These are phyloP conservation scores for Aristolochia contorta DNA, from an alignment of 164 flowering plant genomes.

Conservation along the genomic window DNA sequence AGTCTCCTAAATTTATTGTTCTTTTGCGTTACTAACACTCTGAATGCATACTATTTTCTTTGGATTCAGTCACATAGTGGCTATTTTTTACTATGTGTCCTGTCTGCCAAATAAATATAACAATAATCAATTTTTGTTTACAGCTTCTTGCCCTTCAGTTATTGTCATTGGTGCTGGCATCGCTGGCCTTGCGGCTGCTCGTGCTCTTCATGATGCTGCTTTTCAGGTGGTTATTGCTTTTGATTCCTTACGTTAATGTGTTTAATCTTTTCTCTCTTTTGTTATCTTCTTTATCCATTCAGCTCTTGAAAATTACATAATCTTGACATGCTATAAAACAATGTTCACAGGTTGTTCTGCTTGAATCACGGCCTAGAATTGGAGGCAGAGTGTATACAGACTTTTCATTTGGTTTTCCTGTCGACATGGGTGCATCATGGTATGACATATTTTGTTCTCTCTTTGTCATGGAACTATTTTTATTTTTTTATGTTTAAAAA, in stretches of 20 bases:
- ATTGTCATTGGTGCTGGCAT: constrained; percentile 82
- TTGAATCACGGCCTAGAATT: constrained; percentile 82
- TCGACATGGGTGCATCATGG: constrained; percentile 96
- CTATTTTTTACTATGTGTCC: too few relatives aligned
- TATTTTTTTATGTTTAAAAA: not conserved
- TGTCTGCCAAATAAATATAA: too few relatives aligned
- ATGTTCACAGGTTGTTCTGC: constrained; percentile 46
- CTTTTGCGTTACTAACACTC: too few relatives aligned
- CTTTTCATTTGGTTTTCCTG: constrained; percentile 84
- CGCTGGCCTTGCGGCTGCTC: constrained; percentile 85
- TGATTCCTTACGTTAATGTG: not conserved
- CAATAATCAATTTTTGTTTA: not conserved
- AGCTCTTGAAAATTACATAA: too few relatives aligned
- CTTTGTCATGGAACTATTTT: not conserved
- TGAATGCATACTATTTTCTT: too few relatives aligned
- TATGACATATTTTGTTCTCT: constrained; percentile 9
- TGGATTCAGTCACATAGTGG: too few relatives aligned
- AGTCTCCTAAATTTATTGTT: too few relatives aligned
- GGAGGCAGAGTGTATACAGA: constrained; percentile 83
- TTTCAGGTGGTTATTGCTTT: constrained; percentile 47
- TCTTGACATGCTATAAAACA: not conserved
- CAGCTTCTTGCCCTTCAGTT: constrained; percentile 64
- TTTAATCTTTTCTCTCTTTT: not conserved
- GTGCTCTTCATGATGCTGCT: constrained; percentile 81
- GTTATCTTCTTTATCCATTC: too few relatives aligned